Conservation (phyloP, 2,329 filamentous ascomycete genomes). For the Pestalotiopsis sp. region DNA sequence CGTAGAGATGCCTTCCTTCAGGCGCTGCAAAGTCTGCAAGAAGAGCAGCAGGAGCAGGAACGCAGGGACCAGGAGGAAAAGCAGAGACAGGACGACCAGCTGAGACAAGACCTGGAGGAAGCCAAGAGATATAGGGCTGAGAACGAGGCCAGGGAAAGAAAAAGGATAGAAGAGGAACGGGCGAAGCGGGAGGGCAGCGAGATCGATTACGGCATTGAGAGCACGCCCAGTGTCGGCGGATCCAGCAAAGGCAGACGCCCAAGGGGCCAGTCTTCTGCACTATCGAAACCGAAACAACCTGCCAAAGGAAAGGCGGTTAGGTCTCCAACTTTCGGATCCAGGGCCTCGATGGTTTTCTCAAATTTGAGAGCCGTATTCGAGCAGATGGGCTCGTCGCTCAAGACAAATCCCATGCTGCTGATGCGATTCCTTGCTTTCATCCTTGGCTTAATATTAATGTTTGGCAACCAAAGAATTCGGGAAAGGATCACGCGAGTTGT, state of each 20-base stretch:
- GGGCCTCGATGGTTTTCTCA: conserved; percentile 54
- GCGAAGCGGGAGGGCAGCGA: conserved; percentile 56
- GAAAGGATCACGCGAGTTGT: conserved; percentile 73
- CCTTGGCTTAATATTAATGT: conserved; percentile 73
- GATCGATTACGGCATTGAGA: conserved; percentile 71
- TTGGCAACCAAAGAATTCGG: conserved; percentile 75
- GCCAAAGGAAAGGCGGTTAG: conserved; percentile 26
- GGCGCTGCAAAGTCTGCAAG: conserved; percentile 79
- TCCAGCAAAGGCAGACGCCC: conserved; percentile 34
- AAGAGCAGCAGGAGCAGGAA: conserved; percentile 78
- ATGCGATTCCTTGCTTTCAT: conserved; percentile 76
- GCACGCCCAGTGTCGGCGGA: conserved; percentile 42
- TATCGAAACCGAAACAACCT: conserved; percentile 29
- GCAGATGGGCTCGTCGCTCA: conserved; percentile 51
- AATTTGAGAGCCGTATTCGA: conserved; percentile 56
- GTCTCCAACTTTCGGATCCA: conserved; percentile 43
- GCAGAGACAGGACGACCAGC: conserved; percentile 57
- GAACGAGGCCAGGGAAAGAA: conserved; percentile 59
- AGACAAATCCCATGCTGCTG: conserved; percentile 59
- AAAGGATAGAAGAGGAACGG: conserved; percentile 57
- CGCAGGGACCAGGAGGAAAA: conserved; percentile 63
- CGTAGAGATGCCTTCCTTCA: conserved; percentile 85
- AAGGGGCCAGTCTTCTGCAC: conserved; percentile 32
- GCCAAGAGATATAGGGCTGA: conserved; percentile 56
- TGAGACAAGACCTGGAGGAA: conserved; percentile 60